These are phyloP conservation scores for Nemophila menziesii DNA, from an alignment of 257 asterid genomes.

Conservation along the genomic window DNA sequence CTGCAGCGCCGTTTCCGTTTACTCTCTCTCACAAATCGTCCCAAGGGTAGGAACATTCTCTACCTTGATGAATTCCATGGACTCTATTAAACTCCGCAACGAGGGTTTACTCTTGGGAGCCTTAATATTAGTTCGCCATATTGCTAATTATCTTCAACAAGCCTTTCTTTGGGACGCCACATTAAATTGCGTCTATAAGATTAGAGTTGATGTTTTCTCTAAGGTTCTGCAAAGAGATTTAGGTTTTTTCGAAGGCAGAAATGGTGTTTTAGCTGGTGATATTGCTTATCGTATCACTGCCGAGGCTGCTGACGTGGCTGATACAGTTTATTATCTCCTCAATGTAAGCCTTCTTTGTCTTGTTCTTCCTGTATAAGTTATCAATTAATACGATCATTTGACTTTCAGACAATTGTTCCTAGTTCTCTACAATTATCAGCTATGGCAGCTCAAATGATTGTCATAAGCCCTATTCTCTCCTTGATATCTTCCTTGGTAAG, in stretches of 20 bases:
- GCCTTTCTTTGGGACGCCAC: conserved; percentile 79
- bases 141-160: conserved; percentile 65
- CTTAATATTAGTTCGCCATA: conserved; percentile 33
- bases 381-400: conserved; percentile 1
- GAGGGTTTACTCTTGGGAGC: conserved; percentile 37
- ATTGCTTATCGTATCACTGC: conserved; percentile 75
- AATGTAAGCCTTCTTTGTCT: conserved; percentile 37
- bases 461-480: conserved; percentile 60
- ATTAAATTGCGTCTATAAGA: conserved; percentile 41
- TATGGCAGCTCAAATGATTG: conserved; percentile 77
- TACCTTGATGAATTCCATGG: conserved; percentile 19
- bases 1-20: conserved; percentile 65
- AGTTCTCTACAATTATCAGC: conserved; percentile 62
- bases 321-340: conserved; percentile 55
- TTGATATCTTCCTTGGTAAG: conserved; percentile 70
- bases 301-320: conserved; percentile 76
- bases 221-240: conserved; percentile 71
- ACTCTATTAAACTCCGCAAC: conserved; percentile 21
- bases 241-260: conserved; percentile 65
- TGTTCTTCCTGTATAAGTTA: not conserved
- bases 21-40: conserved; percentile 64
- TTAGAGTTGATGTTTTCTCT: conserved; percentile 48
- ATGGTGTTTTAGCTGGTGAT: conserved; percentile 62
- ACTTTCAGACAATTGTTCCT: conserved; percentile 60
- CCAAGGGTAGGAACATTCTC: conserved; percentile 54